Evolutionary conservation across 306 rosid genomes (phyloP).

Genomic region (Lupinus albus): DNA sequence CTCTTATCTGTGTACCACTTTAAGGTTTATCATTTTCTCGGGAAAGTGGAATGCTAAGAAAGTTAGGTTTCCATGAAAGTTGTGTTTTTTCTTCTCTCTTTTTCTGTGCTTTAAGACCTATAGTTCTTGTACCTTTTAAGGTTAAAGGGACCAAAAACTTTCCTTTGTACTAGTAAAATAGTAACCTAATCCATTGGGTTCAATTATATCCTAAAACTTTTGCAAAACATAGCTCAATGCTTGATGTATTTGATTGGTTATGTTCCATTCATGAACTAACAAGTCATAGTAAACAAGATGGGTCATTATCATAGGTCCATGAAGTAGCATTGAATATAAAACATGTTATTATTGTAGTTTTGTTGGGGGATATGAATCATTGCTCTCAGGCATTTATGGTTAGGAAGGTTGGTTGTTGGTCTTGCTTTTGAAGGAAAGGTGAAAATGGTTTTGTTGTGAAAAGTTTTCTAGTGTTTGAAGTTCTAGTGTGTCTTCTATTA

Average conservation of each 20-base stretch:
- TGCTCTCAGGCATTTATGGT: slow-evolving; percentile 34
- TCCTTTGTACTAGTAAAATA: neutral
- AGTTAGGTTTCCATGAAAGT: slow-evolving; percentile 24
- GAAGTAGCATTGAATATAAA: slow-evolving; percentile 21
- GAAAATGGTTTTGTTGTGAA: slow-evolving; percentile 7
- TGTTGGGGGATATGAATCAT: slow-evolving; percentile 30
- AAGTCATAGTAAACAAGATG: neutral
- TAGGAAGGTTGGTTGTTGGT: slow-evolving; percentile 39
- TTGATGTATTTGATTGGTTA: neutral
- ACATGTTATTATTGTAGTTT: neutral
- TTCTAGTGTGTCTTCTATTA: slow-evolving; percentile 29
- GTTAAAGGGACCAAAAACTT: slow-evolving; percentile 27
- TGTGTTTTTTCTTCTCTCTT: neutral
- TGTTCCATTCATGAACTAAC: neutral
- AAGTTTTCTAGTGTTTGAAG: neutral
- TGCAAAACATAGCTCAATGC: slow-evolving; percentile 13
- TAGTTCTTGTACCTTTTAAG: neutral
- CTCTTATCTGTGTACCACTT: slow-evolving; percentile 7
- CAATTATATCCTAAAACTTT: neutral
- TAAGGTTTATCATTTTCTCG: slow-evolving; percentile 29
- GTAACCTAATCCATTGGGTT: slow-evolving; percentile 9
- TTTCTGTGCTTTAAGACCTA: neutral
- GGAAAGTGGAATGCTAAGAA: slow-evolving; percentile 28
- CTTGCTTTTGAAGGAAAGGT: slow-evolving; percentile 18
- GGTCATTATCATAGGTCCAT: slow-evolving; percentile 30